These are phyloP conservation scores for Cytospora mali DNA, from an alignment of 2,329 filamentous ascomycete genomes.

Conservation along the genomic window DNA sequence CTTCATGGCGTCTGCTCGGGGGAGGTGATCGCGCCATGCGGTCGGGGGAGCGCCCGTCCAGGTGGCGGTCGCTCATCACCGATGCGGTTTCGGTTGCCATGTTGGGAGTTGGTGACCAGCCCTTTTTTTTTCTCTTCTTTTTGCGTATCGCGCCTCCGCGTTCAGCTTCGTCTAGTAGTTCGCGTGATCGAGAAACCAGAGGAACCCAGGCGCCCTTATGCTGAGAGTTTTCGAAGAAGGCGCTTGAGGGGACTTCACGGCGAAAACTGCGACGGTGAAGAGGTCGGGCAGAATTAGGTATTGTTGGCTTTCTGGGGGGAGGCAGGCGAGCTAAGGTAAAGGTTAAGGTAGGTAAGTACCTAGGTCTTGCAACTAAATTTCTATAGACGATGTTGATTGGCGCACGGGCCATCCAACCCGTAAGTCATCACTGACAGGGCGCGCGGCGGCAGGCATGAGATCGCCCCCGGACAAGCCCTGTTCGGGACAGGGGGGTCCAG, in stretches of 20 bases:
- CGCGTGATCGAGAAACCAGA: not conserved
- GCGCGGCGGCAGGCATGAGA: not conserved
- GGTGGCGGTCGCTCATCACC: conserved; percentile 26
- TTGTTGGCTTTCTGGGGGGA: not conserved
- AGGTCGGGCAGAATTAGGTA: not conserved
- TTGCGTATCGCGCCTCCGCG: not conserved
- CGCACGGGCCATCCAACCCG: not conserved
- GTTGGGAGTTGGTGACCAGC: conserved; percentile 2
- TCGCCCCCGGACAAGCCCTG: not conserved
- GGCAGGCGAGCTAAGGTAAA: too few species aligned
- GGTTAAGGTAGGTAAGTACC: not conserved
- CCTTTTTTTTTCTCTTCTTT: too few species aligned
- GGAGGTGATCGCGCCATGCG: conserved; percentile 37
- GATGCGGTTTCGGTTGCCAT: conserved; percentile 29
- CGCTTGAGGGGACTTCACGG: not conserved
- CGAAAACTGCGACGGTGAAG: not conserved
- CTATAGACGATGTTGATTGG: conserved; percentile 7
- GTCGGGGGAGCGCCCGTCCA: conserved; percentile 35
- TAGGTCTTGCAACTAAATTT: conserved; percentile 2
- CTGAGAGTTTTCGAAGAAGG: not conserved
- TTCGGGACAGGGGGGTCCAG: conserved; percentile 17
- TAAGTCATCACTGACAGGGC: not conserved
- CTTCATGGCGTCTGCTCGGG: conserved; percentile 32
- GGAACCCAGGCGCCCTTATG: not conserved
- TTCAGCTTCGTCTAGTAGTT: not conserved